phyloP scores from a whole-genome alignment of 805 yeast genomes.

The Cyberlindnera japonica region DNA sequence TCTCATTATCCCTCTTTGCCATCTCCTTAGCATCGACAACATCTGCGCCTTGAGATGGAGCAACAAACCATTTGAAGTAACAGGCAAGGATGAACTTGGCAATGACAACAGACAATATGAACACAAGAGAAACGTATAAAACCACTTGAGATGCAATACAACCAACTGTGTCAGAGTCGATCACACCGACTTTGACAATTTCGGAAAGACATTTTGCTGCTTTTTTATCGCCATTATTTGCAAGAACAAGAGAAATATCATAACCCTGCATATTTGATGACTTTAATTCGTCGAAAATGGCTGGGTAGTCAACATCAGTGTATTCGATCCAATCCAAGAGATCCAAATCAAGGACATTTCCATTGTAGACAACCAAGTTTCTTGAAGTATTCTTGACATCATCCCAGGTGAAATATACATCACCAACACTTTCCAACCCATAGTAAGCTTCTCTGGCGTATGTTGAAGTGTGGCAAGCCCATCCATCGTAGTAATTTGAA shows the following conservation, averaged over 20 bases:
- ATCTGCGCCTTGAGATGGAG: constrained; percentile 79
- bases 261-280: constrained; percentile 61
- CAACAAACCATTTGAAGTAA: constrained; percentile 80
- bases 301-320: constrained; percentile 70
- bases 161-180: constrained; percentile 88
- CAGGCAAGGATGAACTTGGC: constrained; percentile 81
- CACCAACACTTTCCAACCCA: constrained; percentile 55
- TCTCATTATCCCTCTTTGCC: constrained; percentile 58
- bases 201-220: constrained; percentile 82
- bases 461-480: constrained; percentile 84
- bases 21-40: constrained; percentile 54
- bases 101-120: constrained; percentile 76
- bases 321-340: constrained; percentile 70
- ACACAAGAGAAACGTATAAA: constrained; percentile 72
- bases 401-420: constrained; percentile 88
- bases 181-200: constrained; percentile 81
- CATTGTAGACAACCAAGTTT: constrained; percentile 83
- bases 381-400: constrained; percentile 66
- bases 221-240: constrained; percentile 60
- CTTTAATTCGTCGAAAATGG: constrained; percentile 59
- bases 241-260: constrained; percentile 73
- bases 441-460: constrained; percentile 69
- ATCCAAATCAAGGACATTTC: constrained; percentile 80
- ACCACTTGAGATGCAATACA: constrained; percentile 90
- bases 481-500: constrained; percentile 66